phyloP scores from a whole-genome alignment of 805 yeast species.

The Sugiyamaella floridensis region DNA sequence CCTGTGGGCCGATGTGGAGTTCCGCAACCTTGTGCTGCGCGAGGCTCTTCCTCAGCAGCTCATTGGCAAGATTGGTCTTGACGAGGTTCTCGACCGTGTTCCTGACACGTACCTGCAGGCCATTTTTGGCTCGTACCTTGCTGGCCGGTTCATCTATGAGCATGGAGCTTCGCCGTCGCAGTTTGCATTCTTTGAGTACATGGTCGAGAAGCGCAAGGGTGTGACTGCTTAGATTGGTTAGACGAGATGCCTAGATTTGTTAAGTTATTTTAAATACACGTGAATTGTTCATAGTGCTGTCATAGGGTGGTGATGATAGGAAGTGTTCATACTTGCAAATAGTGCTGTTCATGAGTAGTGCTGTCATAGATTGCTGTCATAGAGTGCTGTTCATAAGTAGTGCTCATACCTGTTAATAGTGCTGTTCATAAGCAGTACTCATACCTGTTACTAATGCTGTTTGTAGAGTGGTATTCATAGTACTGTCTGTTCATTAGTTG shows the following conservation, averaged over 20 bases:
- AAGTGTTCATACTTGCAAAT: too few species aligned
- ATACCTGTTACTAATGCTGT: too few species aligned
- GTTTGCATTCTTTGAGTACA: conserved; percentile 41
- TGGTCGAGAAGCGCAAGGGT: conserved; percentile 28
- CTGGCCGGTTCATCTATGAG: conserved; percentile 77
- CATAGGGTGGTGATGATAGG: too few species aligned
- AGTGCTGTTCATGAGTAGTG: too few species aligned
- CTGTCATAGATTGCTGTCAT: too few species aligned
- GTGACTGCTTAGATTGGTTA: neutral
- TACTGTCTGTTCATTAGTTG: too few species aligned
- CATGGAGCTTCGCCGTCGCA: conserved; percentile 75
- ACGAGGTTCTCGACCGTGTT: conserved; percentile 61
- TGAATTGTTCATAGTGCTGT: neutral
- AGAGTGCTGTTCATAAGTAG: too few species aligned
- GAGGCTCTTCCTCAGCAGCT: conserved; percentile 75
- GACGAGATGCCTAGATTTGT: neutral
- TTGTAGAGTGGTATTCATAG: too few species aligned
- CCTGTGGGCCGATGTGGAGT: conserved; percentile 73
- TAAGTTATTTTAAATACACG: neutral
- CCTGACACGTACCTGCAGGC: conserved; percentile 86
- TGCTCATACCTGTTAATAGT: too few species aligned
- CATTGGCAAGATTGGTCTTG: conserved; percentile 53
- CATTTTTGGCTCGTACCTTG: conserved; percentile 77
- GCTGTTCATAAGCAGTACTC: too few species aligned
- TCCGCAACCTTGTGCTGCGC: conserved; percentile 68